phyloP scores from a whole-genome alignment of 352 stramenopile species.

The Phytopythium ostracodes region DNA sequence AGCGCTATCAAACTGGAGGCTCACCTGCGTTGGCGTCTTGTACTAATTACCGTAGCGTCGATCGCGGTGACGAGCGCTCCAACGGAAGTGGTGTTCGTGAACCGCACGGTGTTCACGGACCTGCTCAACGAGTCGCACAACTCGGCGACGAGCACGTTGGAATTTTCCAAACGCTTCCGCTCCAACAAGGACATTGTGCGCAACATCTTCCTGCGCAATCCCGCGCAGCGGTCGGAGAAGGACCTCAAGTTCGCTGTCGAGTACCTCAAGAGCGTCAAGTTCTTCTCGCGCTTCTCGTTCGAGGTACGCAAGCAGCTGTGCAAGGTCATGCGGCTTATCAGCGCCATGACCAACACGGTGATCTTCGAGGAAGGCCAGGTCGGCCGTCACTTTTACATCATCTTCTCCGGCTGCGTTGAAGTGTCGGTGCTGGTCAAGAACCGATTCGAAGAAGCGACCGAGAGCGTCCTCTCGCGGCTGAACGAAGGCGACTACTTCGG shows the following conservation, averaged over 20 bases:
- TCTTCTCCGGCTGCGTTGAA: slow-evolving; percentile 70
- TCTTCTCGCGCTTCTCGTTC: slow-evolving; percentile 83
- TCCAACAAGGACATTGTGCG: slow-evolving; percentile 87
- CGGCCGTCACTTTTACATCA: slow-evolving; percentile 81
- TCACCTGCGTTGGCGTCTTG: background rate
- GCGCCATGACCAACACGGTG: slow-evolving; percentile 71
- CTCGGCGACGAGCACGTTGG: slow-evolving; percentile 35
- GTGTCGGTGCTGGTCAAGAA: slow-evolving; percentile 69
- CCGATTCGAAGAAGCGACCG: slow-evolving; percentile 59
- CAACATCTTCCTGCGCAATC: slow-evolving; percentile 76
- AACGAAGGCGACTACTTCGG: slow-evolving; percentile 77
- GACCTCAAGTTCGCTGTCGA: slow-evolving; percentile 84
- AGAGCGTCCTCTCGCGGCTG: slow-evolving; percentile 64
- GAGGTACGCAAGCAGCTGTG: slow-evolving; percentile 84
- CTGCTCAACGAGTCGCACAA: slow-evolving; percentile 63
- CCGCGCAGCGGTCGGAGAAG: slow-evolving; percentile 68
- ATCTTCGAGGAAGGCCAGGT: slow-evolving; percentile 79
- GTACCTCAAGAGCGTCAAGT: slow-evolving; percentile 86
- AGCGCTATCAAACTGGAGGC: background rate
- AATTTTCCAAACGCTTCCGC: slow-evolving; percentile 72
- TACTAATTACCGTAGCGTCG: slow-evolving; percentile 29
- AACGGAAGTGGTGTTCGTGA: slow-evolving; percentile 68
- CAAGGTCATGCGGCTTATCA: slow-evolving; percentile 78
- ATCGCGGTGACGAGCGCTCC: slow-evolving; percentile 41
- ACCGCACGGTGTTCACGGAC: slow-evolving; percentile 59